These are phyloP conservation scores for Sugiyamaella chiloensis DNA, from an alignment of 805 yeast species.

Conservation along the genomic window DNA sequence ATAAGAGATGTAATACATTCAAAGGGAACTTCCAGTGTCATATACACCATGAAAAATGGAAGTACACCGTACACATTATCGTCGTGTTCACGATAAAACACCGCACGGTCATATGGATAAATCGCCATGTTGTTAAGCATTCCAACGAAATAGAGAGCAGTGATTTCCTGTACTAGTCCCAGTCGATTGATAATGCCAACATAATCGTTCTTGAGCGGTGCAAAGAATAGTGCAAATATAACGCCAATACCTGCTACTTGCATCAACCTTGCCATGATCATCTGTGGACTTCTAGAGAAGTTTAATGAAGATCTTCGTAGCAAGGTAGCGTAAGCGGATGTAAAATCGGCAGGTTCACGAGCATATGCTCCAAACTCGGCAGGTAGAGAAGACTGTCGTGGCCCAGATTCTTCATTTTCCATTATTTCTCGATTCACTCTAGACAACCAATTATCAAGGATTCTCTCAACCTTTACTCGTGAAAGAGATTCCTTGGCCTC, in stretches of 20 bases:
- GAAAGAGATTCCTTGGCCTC: slow-evolving; percentile 41
- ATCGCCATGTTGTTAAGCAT: slow-evolving; percentile 73
- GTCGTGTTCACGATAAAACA: slow-evolving; percentile 73
- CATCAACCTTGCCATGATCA: slow-evolving; percentile 58
- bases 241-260: slow-evolving; percentile 65
- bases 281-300: slow-evolving; percentile 52
- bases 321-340: slow-evolving; percentile 36
- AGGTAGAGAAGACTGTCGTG: slow-evolving; percentile 14
- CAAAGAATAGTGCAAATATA: slow-evolving; percentile 63
- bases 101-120: slow-evolving; percentile 69
- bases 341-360: slow-evolving; percentile 34
- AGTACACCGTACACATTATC: slow-evolving; percentile 66
- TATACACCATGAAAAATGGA: slow-evolving; percentile 61
- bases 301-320: slow-evolving; percentile 41
- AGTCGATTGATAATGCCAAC: slow-evolving; percentile 61
- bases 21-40: slow-evolving; percentile 62
- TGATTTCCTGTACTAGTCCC: slow-evolving; percentile 71
- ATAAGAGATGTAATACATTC: slow-evolving; percentile 58
- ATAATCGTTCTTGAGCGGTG: slow-evolving; percentile 49
- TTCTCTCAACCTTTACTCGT: slow-evolving; percentile 38
- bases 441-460: slow-evolving; percentile 40
- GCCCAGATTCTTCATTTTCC: neutral
- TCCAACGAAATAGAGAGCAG: slow-evolving; percentile 73
- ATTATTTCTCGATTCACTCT: neutral
- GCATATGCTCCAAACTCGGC: slow-evolving; percentile 32